phyloP scores from a whole-genome alignment of 2,329 filamentous ascomycete genomes.

The Dactylellina sp. region DNA sequence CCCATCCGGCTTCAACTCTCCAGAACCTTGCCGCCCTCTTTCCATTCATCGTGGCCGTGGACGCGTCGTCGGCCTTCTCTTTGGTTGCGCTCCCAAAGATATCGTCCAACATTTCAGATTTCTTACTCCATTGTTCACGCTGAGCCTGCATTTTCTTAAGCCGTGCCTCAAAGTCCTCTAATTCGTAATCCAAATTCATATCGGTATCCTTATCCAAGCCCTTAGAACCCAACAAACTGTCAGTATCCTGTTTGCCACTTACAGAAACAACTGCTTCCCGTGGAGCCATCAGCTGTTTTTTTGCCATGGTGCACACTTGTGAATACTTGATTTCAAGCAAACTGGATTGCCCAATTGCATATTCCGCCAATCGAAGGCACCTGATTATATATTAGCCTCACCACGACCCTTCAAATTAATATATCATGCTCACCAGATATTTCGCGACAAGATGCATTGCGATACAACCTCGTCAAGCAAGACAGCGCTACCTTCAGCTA shows the following conservation, averaged over 20 bases:
- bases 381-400: constrained; percentile 20
- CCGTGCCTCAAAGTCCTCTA: constrained; percentile 50
- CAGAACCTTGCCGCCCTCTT: constrained; percentile 57
- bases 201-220: constrained; percentile 19
- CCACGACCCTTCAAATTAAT: not conserved
- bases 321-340: constrained; percentile 53
- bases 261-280: constrained; percentile 12
- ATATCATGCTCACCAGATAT: constrained; percentile 35
- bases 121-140: constrained; percentile 44
- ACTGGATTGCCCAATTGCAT: constrained; percentile 48
- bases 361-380: constrained; percentile 50
- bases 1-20: constrained; percentile 58
- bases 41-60: constrained; percentile 1
- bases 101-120: constrained; percentile 16
- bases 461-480: constrained; percentile 51
- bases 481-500: constrained; percentile 28
- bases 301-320: constrained; percentile 49
- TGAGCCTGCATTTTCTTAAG: constrained; percentile 41
- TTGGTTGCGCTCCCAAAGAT: too few species aligned
- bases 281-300: constrained; percentile 41
- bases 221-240: constrained; percentile 1
- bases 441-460: constrained; percentile 47
- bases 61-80: constrained; percentile 12
- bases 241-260: constrained; percentile 3
- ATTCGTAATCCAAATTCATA: constrained; percentile 46